Evolutionary conservation across 2,329 filamentous ascomycete species (phyloP), one percentile per base, ranked within the genome.

Genomic region (Trichoderma afroharzianum): DNA sequence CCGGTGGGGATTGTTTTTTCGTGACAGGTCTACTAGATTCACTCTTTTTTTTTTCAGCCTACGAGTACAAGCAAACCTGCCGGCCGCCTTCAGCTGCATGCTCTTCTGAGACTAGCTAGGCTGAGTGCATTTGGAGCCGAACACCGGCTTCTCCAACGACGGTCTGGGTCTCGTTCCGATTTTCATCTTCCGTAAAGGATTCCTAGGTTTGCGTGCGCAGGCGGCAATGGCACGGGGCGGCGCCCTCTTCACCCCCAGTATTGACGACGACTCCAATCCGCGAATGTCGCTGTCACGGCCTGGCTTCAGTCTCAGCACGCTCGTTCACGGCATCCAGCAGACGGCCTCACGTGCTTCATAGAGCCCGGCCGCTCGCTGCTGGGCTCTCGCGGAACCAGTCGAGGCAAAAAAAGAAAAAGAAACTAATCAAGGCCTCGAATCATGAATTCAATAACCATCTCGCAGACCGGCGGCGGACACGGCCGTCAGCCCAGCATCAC

Each of bases 381-480:
- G 75, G 74, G 74, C 74, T 75, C 74, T 75, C 72, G 64, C 59
- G 47, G 57, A 36, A 33, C 36, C 39, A 12, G 43, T 32, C 39
- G 33, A 36, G 33, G 33, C 33, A 36, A 2, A 39, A 39, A 30
- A 2, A 39, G 18, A 30, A 55, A 58, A 26, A 12, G 6, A 7
- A 7, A 21, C 26, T 30, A 47, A 76, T 14, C 55, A 58, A 30
- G 26, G 43, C 43, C 18, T 47, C 43, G n/a, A n/a, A 47, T 47
- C 55, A 59, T 77, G 76, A 72, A 74, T 68, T 50, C 74, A 43
- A 76, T 77, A 74, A 72, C 73, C 67, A 43, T 73, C 21, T 62
- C 73, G n/a, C 73, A 68, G 11, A 24, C 73, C 21, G 74, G 72
- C 21, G 73, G 74, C 53, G 64, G 70, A 28, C 64, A 72, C 30